Conservation (phyloP, 495 filamentous ascomycete species). For the Xylaria curta region DNA sequence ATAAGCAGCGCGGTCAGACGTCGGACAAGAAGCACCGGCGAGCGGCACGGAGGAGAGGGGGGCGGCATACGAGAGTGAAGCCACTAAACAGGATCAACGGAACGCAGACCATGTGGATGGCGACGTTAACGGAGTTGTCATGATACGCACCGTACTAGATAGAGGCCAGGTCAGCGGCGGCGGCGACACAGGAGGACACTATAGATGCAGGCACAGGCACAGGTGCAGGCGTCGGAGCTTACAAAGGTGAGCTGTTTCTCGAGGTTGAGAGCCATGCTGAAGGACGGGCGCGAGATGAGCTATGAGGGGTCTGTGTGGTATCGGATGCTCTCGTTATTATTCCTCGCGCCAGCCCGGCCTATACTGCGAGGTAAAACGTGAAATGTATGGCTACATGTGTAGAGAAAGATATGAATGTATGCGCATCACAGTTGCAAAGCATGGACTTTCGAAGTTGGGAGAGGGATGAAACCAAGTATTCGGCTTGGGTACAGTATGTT, state of each 20-base stretch:
- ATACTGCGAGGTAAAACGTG: slow-evolving; percentile 7
- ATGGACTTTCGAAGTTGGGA: background rate
- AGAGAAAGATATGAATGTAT: background rate
- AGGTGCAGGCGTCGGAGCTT: slow-evolving; percentile 22
- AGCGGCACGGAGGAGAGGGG: slow-evolving; percentile 8
- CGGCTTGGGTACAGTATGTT: background rate
- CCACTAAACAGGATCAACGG: slow-evolving; percentile 81
- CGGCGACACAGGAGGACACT: background rate
- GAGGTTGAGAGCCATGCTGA: slow-evolving; percentile 52
- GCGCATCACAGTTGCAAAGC: background rate
- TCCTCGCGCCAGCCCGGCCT: slow-evolving; percentile 13
- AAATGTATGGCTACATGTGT: slow-evolving; percentile 17
- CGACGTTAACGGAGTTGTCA: slow-evolving; percentile 84
- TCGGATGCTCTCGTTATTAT: slow-evolving; percentile 13
- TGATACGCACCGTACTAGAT: slow-evolving; percentile 93
- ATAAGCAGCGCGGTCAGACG: slow-evolving; percentile 26
- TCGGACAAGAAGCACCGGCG: slow-evolving; percentile 15
- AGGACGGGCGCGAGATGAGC: slow-evolving; percentile 6
- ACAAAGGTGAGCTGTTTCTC: slow-evolving; percentile 59
- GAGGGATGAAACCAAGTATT: slow-evolving; percentile 9
- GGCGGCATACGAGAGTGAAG: slow-evolving; percentile 72
- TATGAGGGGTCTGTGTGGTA: background rate
- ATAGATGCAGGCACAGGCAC: background rate
- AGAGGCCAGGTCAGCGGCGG: slow-evolving; percentile 25
- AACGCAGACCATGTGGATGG: slow-evolving; percentile 90